phyloP scores from a whole-genome alignment of 1,139 yeast genomes.

The Hemisphaericaspora xylofermentans region DNA sequence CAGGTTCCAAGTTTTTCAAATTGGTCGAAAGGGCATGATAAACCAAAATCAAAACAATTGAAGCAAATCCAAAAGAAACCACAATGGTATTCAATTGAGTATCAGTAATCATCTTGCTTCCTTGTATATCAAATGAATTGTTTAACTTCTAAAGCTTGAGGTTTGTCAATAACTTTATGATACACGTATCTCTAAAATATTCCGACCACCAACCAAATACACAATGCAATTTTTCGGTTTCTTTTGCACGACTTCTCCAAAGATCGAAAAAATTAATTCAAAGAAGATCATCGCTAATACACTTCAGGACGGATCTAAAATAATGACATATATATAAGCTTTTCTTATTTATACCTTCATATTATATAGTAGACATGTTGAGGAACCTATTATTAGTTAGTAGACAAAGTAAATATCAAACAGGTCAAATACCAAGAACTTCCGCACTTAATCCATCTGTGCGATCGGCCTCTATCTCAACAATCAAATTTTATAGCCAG shows the following conservation, averaged over 20 bases:
- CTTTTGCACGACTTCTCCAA: not conserved
- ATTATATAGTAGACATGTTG: not conserved
- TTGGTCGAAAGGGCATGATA: constrained; percentile 62
- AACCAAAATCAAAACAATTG: constrained; percentile 67
- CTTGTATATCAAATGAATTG: no score
- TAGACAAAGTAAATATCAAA: not conserved
- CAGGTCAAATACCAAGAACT: not conserved
- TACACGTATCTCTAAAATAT: no score
- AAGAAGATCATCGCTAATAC: not conserved
- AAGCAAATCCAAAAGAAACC: constrained; percentile 69
- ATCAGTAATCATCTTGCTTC: constrained; percentile 73
- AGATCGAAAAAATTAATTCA: not conserved
- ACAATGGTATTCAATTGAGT: constrained; percentile 73
- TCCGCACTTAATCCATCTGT: not conserved
- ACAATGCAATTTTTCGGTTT: not conserved
- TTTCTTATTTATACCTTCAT: not conserved
- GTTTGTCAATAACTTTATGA: no score
- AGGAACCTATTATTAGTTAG: not conserved
- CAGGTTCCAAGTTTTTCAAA: constrained; percentile 20
- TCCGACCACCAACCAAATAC: not conserved
- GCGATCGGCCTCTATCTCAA: no score
- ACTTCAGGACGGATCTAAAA: not conserved
- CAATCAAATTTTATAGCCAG: not conserved
- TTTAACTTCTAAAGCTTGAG: no score
- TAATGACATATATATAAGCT: not conserved